Evolutionary conservation across 257 asterid genomes (phyloP), one percentile per base, ranked within the genome.

Genomic region (Oldenlandia corymbosa): DNA sequence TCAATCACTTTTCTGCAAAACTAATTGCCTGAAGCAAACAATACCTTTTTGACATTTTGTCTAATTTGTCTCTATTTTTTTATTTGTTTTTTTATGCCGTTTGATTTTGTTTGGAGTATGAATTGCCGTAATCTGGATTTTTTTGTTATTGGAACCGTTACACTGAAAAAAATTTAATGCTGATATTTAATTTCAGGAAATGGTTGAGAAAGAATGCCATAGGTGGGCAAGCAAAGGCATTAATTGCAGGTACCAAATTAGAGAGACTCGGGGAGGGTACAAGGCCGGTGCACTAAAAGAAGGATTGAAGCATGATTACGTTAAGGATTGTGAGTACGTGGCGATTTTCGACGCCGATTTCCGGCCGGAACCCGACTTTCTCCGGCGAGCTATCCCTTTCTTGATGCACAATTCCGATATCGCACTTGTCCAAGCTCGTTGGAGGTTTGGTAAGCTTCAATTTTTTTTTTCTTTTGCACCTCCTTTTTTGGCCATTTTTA

Each of bases 261-360:
- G 97, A 62, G 87, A 85, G 65, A 64, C 74, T 2, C 75, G 99
- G 62, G 94, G 95, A 2, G 99, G 99, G 1, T 92, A 92, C 80
- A 92, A 92, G 71, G 99, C 99, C 5, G 99, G 99, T 20, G 99
- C 99, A 46, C 95, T 92, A 10, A 92, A 92, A 65, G 99, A 92
- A 76, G 99, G 99, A 0, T 58, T 92, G 27, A 89, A 67, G 56
- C 97, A 32, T 58, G 91, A 82, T 39, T 89, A 87, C 36, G 97
- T 85, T 3, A 81, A 89, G 50, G 80, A 84, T 1, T 92, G 99
- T 60, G 99, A 92, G 16, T 85, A 82, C 2, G 97, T 92, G 0
- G 95, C 78, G 47, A 92, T 92, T 41, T 87, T 92, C 62, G 99
- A 92, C 8, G 99, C 99, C 0, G 99, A 89, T 74, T 92, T 92